Base-by-base conservation (phyloP, 176 grass and related monocot species). In the Carex kokanica region DNA sequence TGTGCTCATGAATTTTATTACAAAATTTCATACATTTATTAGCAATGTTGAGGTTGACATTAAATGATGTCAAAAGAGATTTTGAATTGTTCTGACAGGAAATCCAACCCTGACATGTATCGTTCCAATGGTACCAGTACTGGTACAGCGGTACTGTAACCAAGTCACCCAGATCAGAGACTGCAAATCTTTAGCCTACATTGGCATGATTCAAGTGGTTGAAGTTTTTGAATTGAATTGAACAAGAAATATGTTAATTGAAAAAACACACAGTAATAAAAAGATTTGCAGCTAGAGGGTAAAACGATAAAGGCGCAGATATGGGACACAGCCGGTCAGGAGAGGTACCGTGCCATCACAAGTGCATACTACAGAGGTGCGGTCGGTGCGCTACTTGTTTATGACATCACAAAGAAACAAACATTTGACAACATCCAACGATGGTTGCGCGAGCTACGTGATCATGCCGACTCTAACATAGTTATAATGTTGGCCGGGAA, bases 291-390 rank as follows among this genome's bases (percentile, higher is more conserved):
- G 85, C 24, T 78, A 34, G 85, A 87, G 57, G 79, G 78, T 10
- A 75, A 62, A 36, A 77, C 67, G 14, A 41, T 87, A 49, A 87
- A 87, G 81, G 79, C 85, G 32, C 85, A 87, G 64, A 77, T 87
- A 77, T 87, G 85, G 85, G 85, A 87, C 66, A 87, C 85, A 3
- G 85, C 85, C 6, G 79, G 85, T 21, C 85, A 87, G 41, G 85
- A 87, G 60, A 81, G 85, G 67, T 87, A 87, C 24, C 85, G 79
- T 11, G 85, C 85, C n/a, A 87, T 87, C 17, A 87, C 85, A 51
- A 82, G 80, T 23, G 80, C 80, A 1, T 82, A 82, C 40, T 82
- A 82, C 80, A 63, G 85, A 70, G 85, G 85, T 18, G 79, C 85
- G 2, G 79, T 77, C 7, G 85, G 85, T 14, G 85, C 85, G 0